A percentile compares a stretch with the other conserved stretches of the same genome.
phyloP scores from a whole-genome alignment of 169 alveolate genomes.

The Cryptosporidium parvum region DNA sequence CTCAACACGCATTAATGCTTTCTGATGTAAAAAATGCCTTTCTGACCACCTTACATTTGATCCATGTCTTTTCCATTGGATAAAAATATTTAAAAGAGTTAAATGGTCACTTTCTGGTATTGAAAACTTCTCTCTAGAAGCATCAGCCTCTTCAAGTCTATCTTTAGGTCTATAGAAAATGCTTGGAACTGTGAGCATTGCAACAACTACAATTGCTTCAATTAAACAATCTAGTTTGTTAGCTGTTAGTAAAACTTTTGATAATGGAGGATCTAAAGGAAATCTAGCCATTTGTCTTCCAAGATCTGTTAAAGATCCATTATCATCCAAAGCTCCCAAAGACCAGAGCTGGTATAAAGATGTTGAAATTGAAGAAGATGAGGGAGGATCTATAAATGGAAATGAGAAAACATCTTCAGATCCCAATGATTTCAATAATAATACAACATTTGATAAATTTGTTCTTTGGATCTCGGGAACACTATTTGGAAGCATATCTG shows the following conservation, averaged over 20 bases:
- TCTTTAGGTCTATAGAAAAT: slow-evolving; percentile 98
- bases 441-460: slow-evolving; percentile 98
- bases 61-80: slow-evolving; percentile 96
- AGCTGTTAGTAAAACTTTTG: slow-evolving; percentile 95
- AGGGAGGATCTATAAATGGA: slow-evolving; percentile 99
- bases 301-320: slow-evolving; percentile 87
- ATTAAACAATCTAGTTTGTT: slow-evolving; percentile 92
- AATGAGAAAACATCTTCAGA: slow-evolving; percentile 95
- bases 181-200: slow-evolving; percentile 97
- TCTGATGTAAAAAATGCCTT: slow-evolving; percentile 92
- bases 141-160: slow-evolving; percentile 93
- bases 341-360: slow-evolving; percentile 98
- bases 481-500: slow-evolving; percentile 96
- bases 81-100: slow-evolving; percentile 97
- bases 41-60: slow-evolving; percentile 93
- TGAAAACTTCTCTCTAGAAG: slow-evolving; percentile 97
- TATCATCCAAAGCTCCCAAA: slow-evolving; percentile 92
- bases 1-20: slow-evolving; percentile 89
- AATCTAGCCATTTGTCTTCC: slow-evolving; percentile 98
- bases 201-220: slow-evolving; percentile 96
- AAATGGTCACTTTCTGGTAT: slow-evolving; percentile 99
- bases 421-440: slow-evolving; percentile 97
- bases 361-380: slow-evolving; percentile 91
- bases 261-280: slow-evolving; percentile 99
- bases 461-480: slow-evolving; percentile 99